phyloP scores from a whole-genome alignment of 805 yeast genomes.

The Suhomyces tanzawaensis region DNA sequence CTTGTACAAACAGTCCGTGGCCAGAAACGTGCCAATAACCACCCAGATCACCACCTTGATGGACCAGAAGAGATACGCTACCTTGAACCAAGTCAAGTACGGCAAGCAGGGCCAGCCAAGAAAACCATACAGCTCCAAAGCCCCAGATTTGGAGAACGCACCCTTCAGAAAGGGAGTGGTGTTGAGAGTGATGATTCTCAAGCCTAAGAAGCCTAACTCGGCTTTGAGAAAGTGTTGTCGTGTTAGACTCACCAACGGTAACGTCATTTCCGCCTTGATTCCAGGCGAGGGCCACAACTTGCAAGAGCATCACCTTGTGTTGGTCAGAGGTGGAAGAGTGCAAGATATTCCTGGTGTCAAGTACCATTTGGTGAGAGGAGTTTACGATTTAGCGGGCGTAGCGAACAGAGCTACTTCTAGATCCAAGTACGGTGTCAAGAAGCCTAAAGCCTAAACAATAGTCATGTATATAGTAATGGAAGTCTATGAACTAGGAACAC shows the following conservation, averaged over 20 bases:
- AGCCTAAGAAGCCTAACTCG: slow-evolving; percentile 98
- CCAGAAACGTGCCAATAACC: slow-evolving; percentile 10
- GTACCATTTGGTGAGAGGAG: slow-evolving; percentile 91
- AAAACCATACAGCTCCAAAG: slow-evolving; percentile 51
- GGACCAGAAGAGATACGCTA: slow-evolving; percentile 54
- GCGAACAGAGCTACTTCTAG: slow-evolving; percentile 89
- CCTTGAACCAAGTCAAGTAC: slow-evolving; percentile 72
- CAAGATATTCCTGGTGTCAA: slow-evolving; percentile 99
- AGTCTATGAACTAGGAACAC: background rate
- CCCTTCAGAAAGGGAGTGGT: slow-evolving; percentile 95
- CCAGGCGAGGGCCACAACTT: slow-evolving; percentile 99
- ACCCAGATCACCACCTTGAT: slow-evolving; percentile 10
- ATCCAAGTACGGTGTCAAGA: slow-evolving; percentile 91
- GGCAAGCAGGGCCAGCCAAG: slow-evolving; percentile 53
- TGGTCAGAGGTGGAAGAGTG: slow-evolving; percentile 96
- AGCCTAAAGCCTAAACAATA: slow-evolving; percentile 63
- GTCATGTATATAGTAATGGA: background rate
- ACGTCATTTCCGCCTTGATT: slow-evolving; percentile 84
- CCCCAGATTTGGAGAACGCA: slow-evolving; percentile 80
- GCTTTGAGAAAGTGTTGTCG: slow-evolving; percentile 97
- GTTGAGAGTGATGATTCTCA: slow-evolving; percentile 86
- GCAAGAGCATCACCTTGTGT: slow-evolving; percentile 95
- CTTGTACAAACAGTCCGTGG: background rate
- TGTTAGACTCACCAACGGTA: slow-evolving; percentile 88
- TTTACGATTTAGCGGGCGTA: slow-evolving; percentile 89